phyloP scores from a whole-genome alignment of 2,329 filamentous ascomycete species.

The Talaromyces marneffei region DNA sequence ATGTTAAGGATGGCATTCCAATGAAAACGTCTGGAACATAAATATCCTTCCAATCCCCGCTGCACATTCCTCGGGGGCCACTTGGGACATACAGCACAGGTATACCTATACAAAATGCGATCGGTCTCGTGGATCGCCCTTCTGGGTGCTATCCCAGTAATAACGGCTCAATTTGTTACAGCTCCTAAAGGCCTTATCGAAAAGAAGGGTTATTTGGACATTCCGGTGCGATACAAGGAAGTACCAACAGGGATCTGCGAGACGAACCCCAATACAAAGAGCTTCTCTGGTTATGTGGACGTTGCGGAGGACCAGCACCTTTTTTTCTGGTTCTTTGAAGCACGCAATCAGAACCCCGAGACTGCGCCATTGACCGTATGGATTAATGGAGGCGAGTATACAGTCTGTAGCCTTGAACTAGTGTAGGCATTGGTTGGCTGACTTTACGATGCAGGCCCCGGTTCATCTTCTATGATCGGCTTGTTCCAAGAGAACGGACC shows the following conservation, averaged over 20 bases:
- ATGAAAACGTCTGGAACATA: not conserved
- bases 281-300: constrained; percentile 52
- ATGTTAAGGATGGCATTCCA: constrained; percentile 4
- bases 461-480: constrained; percentile 39
- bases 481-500: constrained; percentile 42
- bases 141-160: constrained; percentile 5
- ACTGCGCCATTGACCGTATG: constrained; percentile 43
- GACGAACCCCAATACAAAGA: constrained; percentile 50
- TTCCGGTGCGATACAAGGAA: constrained; percentile 46
- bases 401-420: not conserved
- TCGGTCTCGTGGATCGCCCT: constrained; percentile 6
- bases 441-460: constrained; percentile 28
- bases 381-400: constrained; percentile 45
- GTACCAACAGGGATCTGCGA: constrained; percentile 51
- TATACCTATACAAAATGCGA: constrained; percentile 5
- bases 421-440: not conserved
- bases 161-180: constrained; percentile 31
- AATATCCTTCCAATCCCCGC: constrained; percentile 4
- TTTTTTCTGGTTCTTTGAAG: constrained; percentile 62
- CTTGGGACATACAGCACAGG: not conserved
- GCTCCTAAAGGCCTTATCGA: constrained; percentile 34
- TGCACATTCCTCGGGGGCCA: not conserved
- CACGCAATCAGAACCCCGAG: constrained; percentile 37
- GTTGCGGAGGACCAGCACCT: constrained; percentile 57
- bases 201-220: constrained; percentile 32